Conservation (phyloP, 768 basidiomycete genomes). For the Rhodosporidiobolus odoratus region DNA sequence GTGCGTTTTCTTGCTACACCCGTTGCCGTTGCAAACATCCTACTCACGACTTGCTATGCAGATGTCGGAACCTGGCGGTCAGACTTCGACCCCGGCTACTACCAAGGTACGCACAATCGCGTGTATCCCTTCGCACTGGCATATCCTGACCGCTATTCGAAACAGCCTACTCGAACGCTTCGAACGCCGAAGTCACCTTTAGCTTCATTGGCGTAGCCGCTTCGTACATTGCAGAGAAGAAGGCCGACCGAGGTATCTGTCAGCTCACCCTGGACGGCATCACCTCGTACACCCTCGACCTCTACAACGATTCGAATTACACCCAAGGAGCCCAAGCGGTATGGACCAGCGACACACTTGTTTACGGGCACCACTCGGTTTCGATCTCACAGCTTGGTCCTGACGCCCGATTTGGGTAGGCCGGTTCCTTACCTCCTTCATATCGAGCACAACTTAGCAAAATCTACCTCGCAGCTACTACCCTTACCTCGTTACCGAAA, state of each 20-base stretch:
- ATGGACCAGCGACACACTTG: slow-evolving; percentile 22
- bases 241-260: slow-evolving; percentile 30
- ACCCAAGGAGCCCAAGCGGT: slow-evolving; percentile 7
- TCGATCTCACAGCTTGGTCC: slow-evolving; percentile 26
- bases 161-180: slow-evolving; percentile 32
- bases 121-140: background rate
- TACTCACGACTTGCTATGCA: background rate
- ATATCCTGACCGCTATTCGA: background rate
- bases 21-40: no score
- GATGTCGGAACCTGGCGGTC: background rate
- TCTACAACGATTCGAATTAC: slow-evolving; percentile 30
- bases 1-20: slow-evolving; percentile 1
- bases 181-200: slow-evolving; percentile 31
- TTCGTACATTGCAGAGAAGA: slow-evolving; percentile 24
- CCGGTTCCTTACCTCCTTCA: background rate
- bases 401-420: slow-evolving; percentile 36
- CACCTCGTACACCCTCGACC: slow-evolving; percentile 20
- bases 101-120: background rate
- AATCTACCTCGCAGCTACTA: slow-evolving; percentile 15
- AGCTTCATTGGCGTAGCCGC: slow-evolving; percentile 27
- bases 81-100: background rate
- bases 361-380: slow-evolving; percentile 28
- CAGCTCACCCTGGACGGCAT: slow-evolving; percentile 17
- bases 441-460: background rate
- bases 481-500: background rate